Evolutionary conservation across 805 yeast genomes (phyloP).

Genomic region (Yarrowia divulgata): DNA sequence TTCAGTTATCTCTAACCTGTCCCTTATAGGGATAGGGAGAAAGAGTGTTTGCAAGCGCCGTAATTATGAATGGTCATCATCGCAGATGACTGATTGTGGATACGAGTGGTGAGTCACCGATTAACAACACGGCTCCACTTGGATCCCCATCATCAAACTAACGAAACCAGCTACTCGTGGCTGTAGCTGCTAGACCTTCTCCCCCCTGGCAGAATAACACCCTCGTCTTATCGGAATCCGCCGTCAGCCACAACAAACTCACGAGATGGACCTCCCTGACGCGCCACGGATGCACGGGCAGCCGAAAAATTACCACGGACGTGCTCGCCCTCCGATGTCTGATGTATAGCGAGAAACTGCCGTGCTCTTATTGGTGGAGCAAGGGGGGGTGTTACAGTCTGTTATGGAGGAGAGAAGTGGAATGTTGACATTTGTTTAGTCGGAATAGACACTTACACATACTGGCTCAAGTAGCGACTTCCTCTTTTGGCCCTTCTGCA

Average conservation of each 20-base stretch:
- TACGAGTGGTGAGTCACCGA: not conserved
- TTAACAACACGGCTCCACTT: not conserved
- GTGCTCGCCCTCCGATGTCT: no score
- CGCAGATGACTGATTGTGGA: not conserved
- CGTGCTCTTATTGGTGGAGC: not conserved
- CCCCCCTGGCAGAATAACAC: no score
- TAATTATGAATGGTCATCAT: slow-evolving; percentile 9
- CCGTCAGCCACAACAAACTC: slow-evolving; percentile 29
- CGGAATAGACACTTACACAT: no score
- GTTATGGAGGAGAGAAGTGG: no score
- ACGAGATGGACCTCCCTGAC: slow-evolving; percentile 15
- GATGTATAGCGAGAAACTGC: not conserved
- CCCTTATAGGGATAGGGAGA: not conserved
- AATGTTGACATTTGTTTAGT: no score
- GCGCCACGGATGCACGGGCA: slow-evolving; percentile 26
- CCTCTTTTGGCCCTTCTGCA: not conserved
- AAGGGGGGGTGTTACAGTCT: not conserved
- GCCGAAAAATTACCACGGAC: not conserved
- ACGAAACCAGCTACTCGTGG: not conserved
- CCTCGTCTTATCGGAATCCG: slow-evolving; percentile 11
- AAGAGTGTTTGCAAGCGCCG: slow-evolving; percentile 15
- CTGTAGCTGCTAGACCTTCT: no score
- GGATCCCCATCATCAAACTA: no score
- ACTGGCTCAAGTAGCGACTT: not conserved
- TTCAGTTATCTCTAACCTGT: slow-evolving; percentile 32